Conservation (phyloP, 179 eudicot genomes). For the Actinidia arguta region DNA sequence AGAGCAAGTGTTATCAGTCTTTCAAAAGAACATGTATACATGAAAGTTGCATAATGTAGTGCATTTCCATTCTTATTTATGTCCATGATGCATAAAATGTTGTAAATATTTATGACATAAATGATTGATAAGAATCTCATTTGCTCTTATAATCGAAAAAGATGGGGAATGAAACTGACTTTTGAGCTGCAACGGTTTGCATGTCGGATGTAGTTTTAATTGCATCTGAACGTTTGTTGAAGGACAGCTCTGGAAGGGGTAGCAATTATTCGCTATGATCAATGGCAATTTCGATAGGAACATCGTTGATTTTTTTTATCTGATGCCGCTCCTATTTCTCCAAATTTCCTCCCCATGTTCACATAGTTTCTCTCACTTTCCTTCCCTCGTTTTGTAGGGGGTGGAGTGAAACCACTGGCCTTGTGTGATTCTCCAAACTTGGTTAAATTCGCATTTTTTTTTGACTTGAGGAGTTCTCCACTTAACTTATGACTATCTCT, state of each 20-base stretch:
- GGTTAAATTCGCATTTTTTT: background rate
- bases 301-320: conserved; percentile 14
- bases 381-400: conserved; percentile 5
- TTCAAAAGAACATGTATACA: background rate
- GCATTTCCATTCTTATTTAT: background rate
- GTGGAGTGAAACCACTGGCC: conserved; percentile 10
- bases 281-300: background rate
- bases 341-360: background rate
- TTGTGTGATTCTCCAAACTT: background rate
- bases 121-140: background rate
- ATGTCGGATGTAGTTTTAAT: conserved; percentile 36
- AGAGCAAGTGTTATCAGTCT: background rate
- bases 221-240: conserved; percentile 37
- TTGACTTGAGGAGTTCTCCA: conserved; percentile 28
- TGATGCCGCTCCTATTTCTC: background rate
- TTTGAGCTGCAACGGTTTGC: conserved; percentile 43
- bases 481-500: conserved; percentile 37
- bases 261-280: conserved; percentile 15
- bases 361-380: background rate
- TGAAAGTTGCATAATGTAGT: background rate
- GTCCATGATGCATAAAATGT: background rate
- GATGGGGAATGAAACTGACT: conserved; percentile 38
- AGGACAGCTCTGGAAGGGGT: conserved; percentile 5
- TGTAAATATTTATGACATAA: background rate
- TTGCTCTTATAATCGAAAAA: background rate